Base-by-base conservation (phyloP, 257 asterid genomes). In the Solanum piurae region DNA sequence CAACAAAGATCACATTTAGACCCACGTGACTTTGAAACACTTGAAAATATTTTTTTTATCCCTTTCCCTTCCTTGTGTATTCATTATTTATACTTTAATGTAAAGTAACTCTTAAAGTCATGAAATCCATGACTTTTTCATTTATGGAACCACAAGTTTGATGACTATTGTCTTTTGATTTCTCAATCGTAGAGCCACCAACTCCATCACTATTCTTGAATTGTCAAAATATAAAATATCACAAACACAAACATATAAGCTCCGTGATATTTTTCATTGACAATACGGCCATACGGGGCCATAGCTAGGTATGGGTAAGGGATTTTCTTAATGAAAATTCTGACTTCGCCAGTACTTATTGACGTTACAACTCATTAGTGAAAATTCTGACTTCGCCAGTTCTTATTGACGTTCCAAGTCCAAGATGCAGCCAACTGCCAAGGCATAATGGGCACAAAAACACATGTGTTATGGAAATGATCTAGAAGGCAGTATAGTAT, bases 271-370 rank as follows among this genome's bases (percentile, higher is more conserved):
- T 60, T 21, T 9, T 23, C 29, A 60, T 60, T 9, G 29, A 60
- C 29, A 7, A 58, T 58, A 58, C 0, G 1, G 12, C 29, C 3
- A 58, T 58, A 58, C 0, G 1, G 12, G 12, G 12, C 2, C 12
- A 20, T 3, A 58, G 9, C 10, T 21, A 58, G 11, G 10, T 58
- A 52, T 18, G 23, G 23, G 18, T 14, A 49, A 49, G 21, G 60
- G 60, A 2, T 49, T 49, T 49, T 49, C 2, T 49, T 5, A 16
- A 52, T 49, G 58, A 55, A 55, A 55, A 52, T 52, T 16, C 9
- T 55, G 1, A 2, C 4, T 52, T 4, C 1, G 0, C 0, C 9
- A 16, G 0, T 52, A 52, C 1, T 52, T 16, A 16, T 16, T 52
- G 3, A 52, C 0, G 23, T 46, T 46, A 7, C 9, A 16, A 5